A percentile compares a stretch with the other conserved stretches of the same genome.
Conservation (phyloP, 2,329 filamentous ascomycete genomes). For the Mycosphaerella arachidis region DNA sequence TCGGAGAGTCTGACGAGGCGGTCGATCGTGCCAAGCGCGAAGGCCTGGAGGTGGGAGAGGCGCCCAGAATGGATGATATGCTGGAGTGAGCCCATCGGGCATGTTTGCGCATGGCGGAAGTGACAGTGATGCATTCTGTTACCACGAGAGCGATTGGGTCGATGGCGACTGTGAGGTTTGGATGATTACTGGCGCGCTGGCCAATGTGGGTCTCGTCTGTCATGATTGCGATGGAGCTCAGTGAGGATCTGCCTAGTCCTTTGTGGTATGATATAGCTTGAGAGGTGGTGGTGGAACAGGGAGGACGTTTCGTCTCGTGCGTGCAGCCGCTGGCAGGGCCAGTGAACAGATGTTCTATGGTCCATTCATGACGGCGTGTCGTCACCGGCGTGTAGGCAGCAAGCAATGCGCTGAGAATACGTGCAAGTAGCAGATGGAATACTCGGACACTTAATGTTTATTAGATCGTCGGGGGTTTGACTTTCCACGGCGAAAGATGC, state of each 20-base stretch:
- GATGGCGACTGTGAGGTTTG: slow-evolving; percentile 32
- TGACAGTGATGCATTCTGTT: slow-evolving; percentile 98
- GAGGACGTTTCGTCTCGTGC: neutral
- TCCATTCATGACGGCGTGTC: neutral
- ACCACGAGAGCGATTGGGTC: slow-evolving; percentile 64
- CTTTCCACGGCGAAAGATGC: neutral
- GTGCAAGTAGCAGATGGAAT: neutral
- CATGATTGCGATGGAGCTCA: neutral
- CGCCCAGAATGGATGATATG: slow-evolving; percentile 86
- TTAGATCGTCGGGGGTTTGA: neutral
- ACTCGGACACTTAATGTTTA: neutral
- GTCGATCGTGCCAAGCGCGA: slow-evolving; percentile 5
- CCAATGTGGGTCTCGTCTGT: neutral
- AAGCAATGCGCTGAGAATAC: neutral
- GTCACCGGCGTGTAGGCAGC: neutral
- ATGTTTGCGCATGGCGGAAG: slow-evolving; percentile 96
- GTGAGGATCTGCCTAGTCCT: neutral
- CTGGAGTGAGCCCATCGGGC: slow-evolving; percentile 93
- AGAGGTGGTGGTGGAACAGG: neutral
- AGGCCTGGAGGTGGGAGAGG: slow-evolving; percentile 10
- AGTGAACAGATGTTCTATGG: neutral
- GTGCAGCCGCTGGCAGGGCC: neutral
- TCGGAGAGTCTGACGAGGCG: slow-evolving; percentile 12
- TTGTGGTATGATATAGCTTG: neutral
- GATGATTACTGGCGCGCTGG: neutral